Conservation (phyloP, 352 stramenopile species). For the Stramenopiles sp. region DNA sequence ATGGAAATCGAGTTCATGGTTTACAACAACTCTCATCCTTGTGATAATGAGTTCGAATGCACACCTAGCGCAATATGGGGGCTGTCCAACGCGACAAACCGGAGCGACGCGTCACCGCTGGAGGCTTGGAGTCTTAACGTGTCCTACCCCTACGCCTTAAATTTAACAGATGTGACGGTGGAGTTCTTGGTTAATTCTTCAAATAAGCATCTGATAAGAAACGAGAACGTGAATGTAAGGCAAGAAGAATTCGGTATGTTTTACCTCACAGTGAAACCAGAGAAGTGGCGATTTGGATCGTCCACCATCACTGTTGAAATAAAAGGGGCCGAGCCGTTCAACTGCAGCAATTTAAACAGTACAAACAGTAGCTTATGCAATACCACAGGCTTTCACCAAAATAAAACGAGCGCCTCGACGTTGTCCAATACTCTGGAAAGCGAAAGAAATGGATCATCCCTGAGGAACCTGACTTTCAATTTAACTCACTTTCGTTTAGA, state of each 20-base stretch:
- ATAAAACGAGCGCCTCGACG: background rate
- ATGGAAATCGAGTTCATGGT: conserved; percentile 4
- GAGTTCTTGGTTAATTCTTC: background rate
- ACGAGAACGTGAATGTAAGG: background rate
- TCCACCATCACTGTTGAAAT: conserved; percentile 11
- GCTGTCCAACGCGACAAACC: background rate
- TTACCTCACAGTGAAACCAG: background rate
- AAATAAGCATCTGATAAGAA: background rate
- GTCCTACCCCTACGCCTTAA: background rate
- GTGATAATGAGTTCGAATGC: background rate
- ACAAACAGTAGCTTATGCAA: background rate
- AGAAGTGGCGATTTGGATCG: background rate
- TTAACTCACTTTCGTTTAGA: background rate
- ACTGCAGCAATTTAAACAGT: background rate
- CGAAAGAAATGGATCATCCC: background rate
- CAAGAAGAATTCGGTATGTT: background rate
- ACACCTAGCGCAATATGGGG: background rate
- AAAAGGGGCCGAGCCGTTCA: background rate
- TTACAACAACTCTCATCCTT: conserved; percentile 3
- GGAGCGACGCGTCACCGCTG: background rate
- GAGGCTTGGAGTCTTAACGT: conserved; percentile 8
- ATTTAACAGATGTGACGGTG: conserved; percentile 1
- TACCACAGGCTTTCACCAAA: background rate
- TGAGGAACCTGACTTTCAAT: background rate
- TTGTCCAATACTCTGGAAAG: background rate